Conservation (phyloP, 331 rosid genomes). For the Spiraea crenata region DNA sequence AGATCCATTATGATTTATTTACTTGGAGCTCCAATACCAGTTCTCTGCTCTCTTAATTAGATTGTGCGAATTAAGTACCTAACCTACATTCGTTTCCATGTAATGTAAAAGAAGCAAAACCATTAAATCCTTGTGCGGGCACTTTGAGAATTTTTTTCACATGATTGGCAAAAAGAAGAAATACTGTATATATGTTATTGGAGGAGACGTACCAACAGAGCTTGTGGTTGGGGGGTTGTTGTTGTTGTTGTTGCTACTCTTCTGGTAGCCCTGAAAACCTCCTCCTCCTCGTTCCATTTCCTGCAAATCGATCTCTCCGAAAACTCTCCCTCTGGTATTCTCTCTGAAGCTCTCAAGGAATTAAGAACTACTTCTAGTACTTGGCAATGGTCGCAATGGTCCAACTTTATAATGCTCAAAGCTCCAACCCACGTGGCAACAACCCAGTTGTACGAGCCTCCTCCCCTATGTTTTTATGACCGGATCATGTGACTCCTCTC, state of each 20-base stretch:
- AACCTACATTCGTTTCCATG: too few species aligned
- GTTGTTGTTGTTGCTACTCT: conserved; percentile 6
- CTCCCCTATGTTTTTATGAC: too few species aligned
- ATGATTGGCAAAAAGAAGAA: too few species aligned
- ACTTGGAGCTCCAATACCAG: too few species aligned
- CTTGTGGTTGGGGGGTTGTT: conserved; percentile 27
- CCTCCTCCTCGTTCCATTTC: conserved; percentile 22
- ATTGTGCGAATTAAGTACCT: too few species aligned
- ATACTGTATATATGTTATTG: too few species aligned
- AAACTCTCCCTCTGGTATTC: neutral
- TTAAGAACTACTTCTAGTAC: conserved; percentile 4
- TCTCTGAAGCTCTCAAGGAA: neutral
- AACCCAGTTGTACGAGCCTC: conserved; percentile 37
- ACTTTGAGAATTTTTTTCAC: too few species aligned
- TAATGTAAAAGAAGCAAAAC: too few species aligned
- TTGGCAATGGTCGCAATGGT: conserved; percentile 64
- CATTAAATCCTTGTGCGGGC: too few species aligned
- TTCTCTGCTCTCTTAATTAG: too few species aligned
- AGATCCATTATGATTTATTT: too few species aligned
- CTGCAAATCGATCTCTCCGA: neutral
- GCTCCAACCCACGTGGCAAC: conserved; percentile 31
- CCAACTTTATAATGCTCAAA: conserved; percentile 41
- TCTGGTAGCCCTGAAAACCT: conserved; percentile 75
- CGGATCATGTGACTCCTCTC: too few species aligned
- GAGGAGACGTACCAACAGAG: conserved; percentile 15